phyloP scores from a whole-genome alignment of 495 filamentous ascomycete species.

The Pyronema omphalodes region DNA sequence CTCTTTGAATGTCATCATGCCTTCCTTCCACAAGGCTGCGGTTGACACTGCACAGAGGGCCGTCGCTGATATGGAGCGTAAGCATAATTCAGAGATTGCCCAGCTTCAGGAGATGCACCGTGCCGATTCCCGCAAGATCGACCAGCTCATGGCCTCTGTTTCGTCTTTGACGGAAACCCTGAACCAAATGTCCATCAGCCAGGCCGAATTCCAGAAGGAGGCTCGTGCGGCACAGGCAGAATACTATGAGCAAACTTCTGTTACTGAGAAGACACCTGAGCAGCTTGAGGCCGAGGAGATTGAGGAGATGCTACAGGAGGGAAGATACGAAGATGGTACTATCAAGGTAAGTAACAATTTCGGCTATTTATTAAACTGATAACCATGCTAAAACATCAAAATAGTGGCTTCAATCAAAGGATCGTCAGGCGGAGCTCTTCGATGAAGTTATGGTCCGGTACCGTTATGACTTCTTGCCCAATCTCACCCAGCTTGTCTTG shows the following conservation, averaged over 20 bases:
- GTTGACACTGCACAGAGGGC: conserved; percentile 41
- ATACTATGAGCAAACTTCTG: conserved; percentile 22
- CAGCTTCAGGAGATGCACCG: conserved; percentile 50
- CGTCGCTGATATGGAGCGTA: conserved; percentile 44
- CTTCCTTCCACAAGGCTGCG: conserved; percentile 42
- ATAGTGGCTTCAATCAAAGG: conserved; percentile 69
- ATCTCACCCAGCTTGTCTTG: conserved; percentile 56
- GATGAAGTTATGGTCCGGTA: conserved; percentile 58
- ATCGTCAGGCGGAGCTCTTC: conserved; percentile 56
- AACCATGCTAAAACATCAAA: not conserved
- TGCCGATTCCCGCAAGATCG: conserved; percentile 58
- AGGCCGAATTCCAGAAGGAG: conserved; percentile 22
- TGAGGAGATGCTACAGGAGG: conserved; percentile 41
- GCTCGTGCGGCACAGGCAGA: conserved; percentile 26
- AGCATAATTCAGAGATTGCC: conserved; percentile 42
- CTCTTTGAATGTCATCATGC: conserved; percentile 41
- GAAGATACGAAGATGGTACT: conserved; percentile 52
- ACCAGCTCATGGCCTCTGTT: conserved; percentile 58
- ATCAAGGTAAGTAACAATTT: conserved; percentile 34
- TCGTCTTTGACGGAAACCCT: conserved; percentile 54
- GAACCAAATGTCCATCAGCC: conserved; percentile 22
- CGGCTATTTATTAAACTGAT: not conserved
- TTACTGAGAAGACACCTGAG: conserved; percentile 34
- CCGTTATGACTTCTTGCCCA: conserved; percentile 49
- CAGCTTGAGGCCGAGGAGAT: conserved; percentile 48